Conservation (phyloP, 805 yeast species). For the Hagleromyces aurorensis region DNA sequence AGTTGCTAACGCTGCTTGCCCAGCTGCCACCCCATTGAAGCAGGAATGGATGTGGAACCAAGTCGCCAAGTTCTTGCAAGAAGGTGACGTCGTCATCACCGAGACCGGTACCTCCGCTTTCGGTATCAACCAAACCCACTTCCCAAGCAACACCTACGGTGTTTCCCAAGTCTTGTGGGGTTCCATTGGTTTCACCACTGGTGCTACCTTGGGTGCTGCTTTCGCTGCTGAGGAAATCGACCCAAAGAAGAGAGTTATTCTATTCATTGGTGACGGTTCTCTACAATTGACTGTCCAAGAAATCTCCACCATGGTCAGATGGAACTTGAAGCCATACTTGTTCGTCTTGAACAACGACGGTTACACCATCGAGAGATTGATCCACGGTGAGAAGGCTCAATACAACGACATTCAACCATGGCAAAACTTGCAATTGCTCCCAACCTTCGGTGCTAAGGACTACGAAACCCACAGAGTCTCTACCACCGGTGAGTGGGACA, state of each 20-base stretch:
- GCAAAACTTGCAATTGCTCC: constrained; percentile 53
- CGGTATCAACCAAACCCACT: constrained; percentile 58
- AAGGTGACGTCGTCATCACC: constrained; percentile 59
- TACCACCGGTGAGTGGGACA: constrained; percentile 51
- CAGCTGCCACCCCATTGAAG: constrained; percentile 40
- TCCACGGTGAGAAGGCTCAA: constrained; percentile 57
- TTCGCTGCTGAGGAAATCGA: constrained; percentile 60
- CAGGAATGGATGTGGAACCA: constrained; percentile 68
- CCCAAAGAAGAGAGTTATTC: constrained; percentile 52
- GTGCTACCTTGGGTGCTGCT: constrained; percentile 61
- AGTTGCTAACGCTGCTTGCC: constrained; percentile 38
- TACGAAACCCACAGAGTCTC: constrained; percentile 49
- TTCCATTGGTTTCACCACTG: constrained; percentile 64
- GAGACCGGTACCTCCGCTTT: constrained; percentile 74
- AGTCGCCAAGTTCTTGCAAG: constrained; percentile 52
- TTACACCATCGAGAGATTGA: constrained; percentile 67
- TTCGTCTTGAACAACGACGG: constrained; percentile 67
- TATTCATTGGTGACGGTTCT: constrained; percentile 72
- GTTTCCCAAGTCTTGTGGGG: constrained; percentile 74
- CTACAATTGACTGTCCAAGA: constrained; percentile 69
- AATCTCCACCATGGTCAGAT: constrained; percentile 59
- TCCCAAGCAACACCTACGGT: constrained; percentile 55
- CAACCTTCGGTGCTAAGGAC: constrained; percentile 41
- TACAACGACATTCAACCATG: constrained; percentile 64
- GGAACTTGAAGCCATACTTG: constrained; percentile 59